Conservation (phyloP, 1,139 yeast species). For the Wickerhamomyces sp. region DNA sequence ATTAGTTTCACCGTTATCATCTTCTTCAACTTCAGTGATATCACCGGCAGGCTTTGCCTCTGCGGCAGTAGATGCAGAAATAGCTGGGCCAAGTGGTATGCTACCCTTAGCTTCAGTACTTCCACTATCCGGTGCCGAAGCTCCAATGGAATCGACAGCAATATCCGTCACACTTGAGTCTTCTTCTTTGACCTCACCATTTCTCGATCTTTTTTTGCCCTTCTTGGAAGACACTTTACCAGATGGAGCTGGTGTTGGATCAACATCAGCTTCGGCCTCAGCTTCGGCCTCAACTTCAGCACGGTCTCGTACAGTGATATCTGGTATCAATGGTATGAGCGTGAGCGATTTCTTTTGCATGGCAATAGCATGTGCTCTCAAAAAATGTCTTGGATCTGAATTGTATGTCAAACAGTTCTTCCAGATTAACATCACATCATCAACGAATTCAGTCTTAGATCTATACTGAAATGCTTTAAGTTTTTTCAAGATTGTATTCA, state of each 20-base stretch:
- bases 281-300: constrained; percentile 85
- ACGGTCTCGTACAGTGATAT: constrained; percentile 72
- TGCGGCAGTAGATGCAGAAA: constrained; percentile 5
- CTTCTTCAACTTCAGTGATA: constrained; percentile 27
- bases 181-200: constrained; percentile 30
- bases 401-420: constrained; percentile 88
- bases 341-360: constrained; percentile 87
- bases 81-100: too few relatives aligned
- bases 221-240: constrained; percentile 24
- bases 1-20: constrained; percentile 24
- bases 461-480: constrained; percentile 74
- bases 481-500: constrained; percentile 90
- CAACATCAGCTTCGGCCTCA: constrained; percentile 30
- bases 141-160: neutral
- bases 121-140: constrained; percentile 1
- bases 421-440: constrained; percentile 94
- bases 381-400: constrained; percentile 90
- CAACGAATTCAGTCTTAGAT: constrained; percentile 84
- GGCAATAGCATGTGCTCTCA: constrained; percentile 89
- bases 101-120: constrained; percentile 3
- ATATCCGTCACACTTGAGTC: neutral
- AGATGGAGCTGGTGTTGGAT: constrained; percentile 25
- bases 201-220: constrained; percentile 28
- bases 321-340: constrained; percentile 81
- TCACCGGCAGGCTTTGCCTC: constrained; percentile 8